Percentiles rank a stretch among this genome's conserved stretches.
Conservation (phyloP, 2,329 filamentous ascomycete genomes). For the Elsinoe perseae region DNA sequence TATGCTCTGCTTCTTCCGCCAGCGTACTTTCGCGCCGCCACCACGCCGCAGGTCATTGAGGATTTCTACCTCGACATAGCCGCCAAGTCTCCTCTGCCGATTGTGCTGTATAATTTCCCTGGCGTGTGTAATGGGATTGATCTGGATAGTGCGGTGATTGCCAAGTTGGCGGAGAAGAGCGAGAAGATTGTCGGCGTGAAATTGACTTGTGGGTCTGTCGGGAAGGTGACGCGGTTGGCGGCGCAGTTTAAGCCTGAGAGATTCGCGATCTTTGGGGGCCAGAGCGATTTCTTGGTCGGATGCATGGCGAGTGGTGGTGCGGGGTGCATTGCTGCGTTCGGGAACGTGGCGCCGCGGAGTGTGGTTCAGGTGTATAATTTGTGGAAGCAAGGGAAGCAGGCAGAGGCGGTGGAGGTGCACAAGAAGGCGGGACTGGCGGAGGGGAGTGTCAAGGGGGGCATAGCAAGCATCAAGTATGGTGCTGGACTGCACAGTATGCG, state of each 20-base stretch:
- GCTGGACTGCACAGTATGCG: constrained; percentile 29
- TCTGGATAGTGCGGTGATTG: constrained; percentile 56
- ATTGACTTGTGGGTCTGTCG: constrained; percentile 56
- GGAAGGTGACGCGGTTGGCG: constrained; percentile 51
- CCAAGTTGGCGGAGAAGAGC: constrained; percentile 44
- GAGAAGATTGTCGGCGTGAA: constrained; percentile 57
- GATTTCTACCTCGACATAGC: constrained; percentile 46
- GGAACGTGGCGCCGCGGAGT: constrained; percentile 49
- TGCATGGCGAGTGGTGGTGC: constrained; percentile 42
- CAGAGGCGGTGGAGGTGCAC: constrained; percentile 55
- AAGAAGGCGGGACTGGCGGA: constrained; percentile 57
- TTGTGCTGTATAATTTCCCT: constrained; percentile 66
- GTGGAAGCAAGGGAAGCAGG: constrained; percentile 50
- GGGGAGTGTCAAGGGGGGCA: constrained; percentile 57
- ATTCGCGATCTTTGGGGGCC: constrained; percentile 60
- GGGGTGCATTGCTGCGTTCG: constrained; percentile 47
- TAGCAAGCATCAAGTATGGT: constrained; percentile 62
- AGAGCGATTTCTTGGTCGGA: constrained; percentile 57
- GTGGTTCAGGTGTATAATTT: constrained; percentile 53
- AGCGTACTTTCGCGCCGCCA: constrained; percentile 39
- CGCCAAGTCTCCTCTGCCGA: constrained; percentile 51
- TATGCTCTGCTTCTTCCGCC: constrained; percentile 39
- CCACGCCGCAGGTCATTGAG: constrained; percentile 35
- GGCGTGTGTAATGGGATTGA: constrained; percentile 61
- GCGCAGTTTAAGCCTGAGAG: constrained; percentile 45